Evolutionary conservation across 352 stramenopile species (phyloP), one percentile per base, ranked within the genome.

Genomic region (Pythium apleroticum): DNA sequence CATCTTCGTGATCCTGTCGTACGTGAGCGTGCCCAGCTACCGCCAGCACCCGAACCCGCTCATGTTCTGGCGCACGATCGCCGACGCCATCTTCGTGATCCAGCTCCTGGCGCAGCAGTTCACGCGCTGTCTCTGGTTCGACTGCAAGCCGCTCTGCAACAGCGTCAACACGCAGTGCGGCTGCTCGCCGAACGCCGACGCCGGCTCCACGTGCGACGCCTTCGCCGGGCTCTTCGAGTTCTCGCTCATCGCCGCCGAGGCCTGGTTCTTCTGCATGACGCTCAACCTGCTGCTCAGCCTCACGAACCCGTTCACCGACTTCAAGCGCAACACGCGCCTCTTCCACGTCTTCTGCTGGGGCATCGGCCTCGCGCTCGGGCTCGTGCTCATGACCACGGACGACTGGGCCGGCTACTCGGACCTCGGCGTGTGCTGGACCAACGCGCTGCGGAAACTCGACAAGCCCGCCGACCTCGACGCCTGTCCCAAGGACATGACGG

Each of bases 241-340:
- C 66, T 89, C 83, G 58, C 63, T 96, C 25, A 79, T 96, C 60
- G 81, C 86, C 4, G 84, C 84, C 52, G 86, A 95, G 68, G 91
- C 81, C 67, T 96, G 87, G 85, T 96, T 97, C 75, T 86, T 96
- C 54, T 93, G 85, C 46, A 95, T 97, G 84, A 93, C 90, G 48
- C 73, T 93, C 33, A 91, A 97, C 65, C 63, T 97, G 39, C 68
- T 95, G 43, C 76, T 96, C 71, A 91, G 84, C 57, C 74, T 96
- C 33, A 96, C 86, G 6, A 97, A 96, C 68, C 90, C 90, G 19
- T 97, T 97, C 62, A 96, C 86, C 19, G 86, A 96, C 74, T 96
- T 94, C 65, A 94, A 95, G 68, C 72, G 80, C 65, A 96, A 96
- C 75, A 93, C 77, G 52, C 65, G 80, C 15, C 52, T 91, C 43